These are phyloP conservation scores for Mycosphaerella arachidis DNA, from an alignment of 2,329 filamentous ascomycete genomes.

Conservation along the genomic window DNA sequence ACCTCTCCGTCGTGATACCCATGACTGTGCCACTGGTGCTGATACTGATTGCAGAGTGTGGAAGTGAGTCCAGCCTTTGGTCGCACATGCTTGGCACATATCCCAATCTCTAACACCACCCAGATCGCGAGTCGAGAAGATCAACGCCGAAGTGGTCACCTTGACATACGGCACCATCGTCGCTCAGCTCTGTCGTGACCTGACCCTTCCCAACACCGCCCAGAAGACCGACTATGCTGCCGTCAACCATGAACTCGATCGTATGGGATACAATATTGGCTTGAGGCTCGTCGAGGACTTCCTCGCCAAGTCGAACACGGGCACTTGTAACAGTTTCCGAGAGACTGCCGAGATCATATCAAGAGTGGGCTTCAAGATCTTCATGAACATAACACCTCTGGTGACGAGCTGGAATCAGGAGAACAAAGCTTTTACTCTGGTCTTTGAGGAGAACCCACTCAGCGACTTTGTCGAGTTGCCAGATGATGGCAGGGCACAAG, in stretches of 20 bases:
- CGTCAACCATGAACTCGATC: slow-evolving; percentile 96
- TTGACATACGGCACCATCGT: slow-evolving; percentile 98
- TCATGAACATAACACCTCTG: slow-evolving; percentile 90
- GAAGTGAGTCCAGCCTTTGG: slow-evolving; percentile 64
- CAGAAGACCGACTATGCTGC: slow-evolving; percentile 83
- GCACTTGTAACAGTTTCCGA: slow-evolving; percentile 84
- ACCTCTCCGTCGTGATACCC: background rate
- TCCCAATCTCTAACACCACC: background rate
- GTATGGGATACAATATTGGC: slow-evolving; percentile 99
- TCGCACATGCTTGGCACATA: background rate
- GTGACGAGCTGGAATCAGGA: slow-evolving; percentile 95
- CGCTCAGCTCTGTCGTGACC: slow-evolving; percentile 92
- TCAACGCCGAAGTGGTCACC: slow-evolving; percentile 95
- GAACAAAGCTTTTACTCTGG: slow-evolving; percentile 90
- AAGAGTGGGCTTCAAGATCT: slow-evolving; percentile 99
- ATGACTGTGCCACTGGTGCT: background rate
- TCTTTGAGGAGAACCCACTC: slow-evolving; percentile 95
- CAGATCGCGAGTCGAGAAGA: slow-evolving; percentile 92
- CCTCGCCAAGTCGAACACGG: slow-evolving; percentile 87
- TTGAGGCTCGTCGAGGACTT: slow-evolving; percentile 96
- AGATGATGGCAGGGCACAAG: slow-evolving; percentile 90
- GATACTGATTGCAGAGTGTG: slow-evolving; percentile 61
- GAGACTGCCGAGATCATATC: slow-evolving; percentile 97
- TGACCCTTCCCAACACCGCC: slow-evolving; percentile 39
- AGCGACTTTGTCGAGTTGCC: slow-evolving; percentile 97